phyloP scores from a whole-genome alignment of 2,329 filamentous ascomycete genomes.

The Emmonsiellopsis sp. region DNA sequence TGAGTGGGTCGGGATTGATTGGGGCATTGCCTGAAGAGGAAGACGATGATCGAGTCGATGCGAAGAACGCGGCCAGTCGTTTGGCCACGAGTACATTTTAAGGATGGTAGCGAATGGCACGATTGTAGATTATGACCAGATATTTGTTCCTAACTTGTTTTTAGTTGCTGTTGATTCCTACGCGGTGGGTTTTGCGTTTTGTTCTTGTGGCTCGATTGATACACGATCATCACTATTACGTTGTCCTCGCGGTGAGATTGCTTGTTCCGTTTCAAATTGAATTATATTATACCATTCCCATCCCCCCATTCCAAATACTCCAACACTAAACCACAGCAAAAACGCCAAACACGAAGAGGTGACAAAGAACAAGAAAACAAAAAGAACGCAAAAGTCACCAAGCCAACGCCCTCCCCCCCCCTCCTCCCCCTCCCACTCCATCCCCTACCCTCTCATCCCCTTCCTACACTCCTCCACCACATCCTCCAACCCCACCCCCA shows the following conservation, averaged over 20 bases:
- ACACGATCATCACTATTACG: background rate
- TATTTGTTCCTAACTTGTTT: slow-evolving; percentile 2
- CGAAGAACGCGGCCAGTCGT: slow-evolving; percentile 86
- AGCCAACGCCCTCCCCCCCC: background rate
- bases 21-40: slow-evolving; percentile 44
- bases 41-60: slow-evolving; percentile 89
- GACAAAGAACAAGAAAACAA: background rate
- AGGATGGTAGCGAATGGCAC: slow-evolving; percentile 14
- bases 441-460: background rate
- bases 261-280: background rate
- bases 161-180: background rate
- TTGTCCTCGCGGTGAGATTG: background rate
- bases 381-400: background rate
- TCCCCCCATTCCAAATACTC: background rate
- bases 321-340: background rate
- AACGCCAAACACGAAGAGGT: background rate
- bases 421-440: background rate
- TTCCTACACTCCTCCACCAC: background rate
- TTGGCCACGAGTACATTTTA: slow-evolving; percentile 91
- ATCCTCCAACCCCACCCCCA: background rate
- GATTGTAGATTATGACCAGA: slow-evolving; percentile 8
- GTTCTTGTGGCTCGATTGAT: too few relatives aligned
- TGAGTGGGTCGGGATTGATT: slow-evolving; percentile 28
- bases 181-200: background rate
- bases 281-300: background rate